Base-by-base conservation (phyloP, 441 rosid genomes). In the Euphorbia celastroides region DNA sequence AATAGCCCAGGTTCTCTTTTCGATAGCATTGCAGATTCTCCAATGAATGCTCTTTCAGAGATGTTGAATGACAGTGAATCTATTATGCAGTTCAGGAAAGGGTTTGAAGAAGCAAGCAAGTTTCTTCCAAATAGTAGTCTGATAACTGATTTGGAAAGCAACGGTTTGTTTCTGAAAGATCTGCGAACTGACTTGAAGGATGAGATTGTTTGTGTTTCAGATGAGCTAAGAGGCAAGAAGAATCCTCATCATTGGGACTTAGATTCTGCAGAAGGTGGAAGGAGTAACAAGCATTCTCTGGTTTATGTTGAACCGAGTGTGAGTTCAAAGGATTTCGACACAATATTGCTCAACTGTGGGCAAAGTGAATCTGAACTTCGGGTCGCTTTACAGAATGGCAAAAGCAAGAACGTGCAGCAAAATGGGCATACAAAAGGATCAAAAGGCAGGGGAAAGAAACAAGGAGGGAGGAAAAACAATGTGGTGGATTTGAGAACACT, bases 51-150 rank as follows among this genome's bases (percentile, higher is more conserved):
- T 66, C 65, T 80, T 70, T 79, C 81, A 2, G 78, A 77, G 64
- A 67, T 80, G 56, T 82, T 86, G 69, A 73, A 68, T 51, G 80
- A 81, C 32, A 75, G 80, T 59, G 86, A 85, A 1, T 85, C 83
- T 28, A 77, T 73, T 60, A 63, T 80, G 80, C 96, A 86, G 75
- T 90, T 90, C 67, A 80, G 79, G 64, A 88, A 69, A 82, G 95
- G 98, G 8, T 57, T 85, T 51, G 93, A 86, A 70, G 96, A 92
- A 81, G 95, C 90, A 32, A 86, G 80, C 55, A 90, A 83, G 81
- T 90, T 90, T 77, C 82, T 90, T 71, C 96, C 96, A 22, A 66
- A 62, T 56, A 77, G 79, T 57, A 77, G 77, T 41, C 71, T 85
- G 69, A 56, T 73, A 36, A 38, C 69, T 30, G n/a, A n/a, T n/a